Percentiles rank a stretch among this genome's conserved stretches.
phyloP scores from a whole-genome alignment of 306 rosid species.

The Macrotyloma uniflorum region DNA sequence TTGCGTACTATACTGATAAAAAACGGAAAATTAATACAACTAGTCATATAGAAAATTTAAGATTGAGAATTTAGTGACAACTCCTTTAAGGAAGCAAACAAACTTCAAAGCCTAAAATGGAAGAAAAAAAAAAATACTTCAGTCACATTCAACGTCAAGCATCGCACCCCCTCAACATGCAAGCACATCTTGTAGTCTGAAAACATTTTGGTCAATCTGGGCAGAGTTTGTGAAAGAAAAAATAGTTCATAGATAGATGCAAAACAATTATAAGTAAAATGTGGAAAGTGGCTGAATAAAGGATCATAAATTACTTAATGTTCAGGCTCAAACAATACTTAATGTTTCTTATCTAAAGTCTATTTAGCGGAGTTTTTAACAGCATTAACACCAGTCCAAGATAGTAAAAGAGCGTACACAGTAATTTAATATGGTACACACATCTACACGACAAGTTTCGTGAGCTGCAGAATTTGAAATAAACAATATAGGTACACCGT shows the following conservation, averaged over 20 bases:
- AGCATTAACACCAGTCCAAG: constrained; percentile 49
- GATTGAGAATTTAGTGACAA: background rate
- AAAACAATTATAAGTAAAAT: constrained; percentile 2
- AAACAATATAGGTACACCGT: constrained; percentile 22
- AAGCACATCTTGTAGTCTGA: background rate
- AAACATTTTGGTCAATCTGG: background rate
- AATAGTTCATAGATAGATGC: background rate
- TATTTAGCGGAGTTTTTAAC: constrained; percentile 42
- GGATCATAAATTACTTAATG: constrained; percentile 43
- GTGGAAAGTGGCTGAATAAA: constrained; percentile 40
- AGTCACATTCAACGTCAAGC: background rate
- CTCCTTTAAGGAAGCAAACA: background rate
- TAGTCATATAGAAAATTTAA: background rate
- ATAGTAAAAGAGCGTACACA: constrained; percentile 46
- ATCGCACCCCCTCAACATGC: background rate
- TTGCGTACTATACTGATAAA: background rate
- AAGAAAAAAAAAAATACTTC: background rate
- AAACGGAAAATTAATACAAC: background rate
- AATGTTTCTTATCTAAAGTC: constrained; percentile 41
- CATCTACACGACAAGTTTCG: constrained; percentile 67
- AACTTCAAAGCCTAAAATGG: background rate
- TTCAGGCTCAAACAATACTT: constrained; percentile 46
- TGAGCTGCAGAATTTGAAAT: constrained; percentile 53
- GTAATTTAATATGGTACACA: constrained; percentile 65
- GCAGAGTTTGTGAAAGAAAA: background rate